These are phyloP conservation scores for Colletotrichum sp. DNA, from an alignment of 2,329 filamentous ascomycete genomes.

Conservation along the genomic window DNA sequence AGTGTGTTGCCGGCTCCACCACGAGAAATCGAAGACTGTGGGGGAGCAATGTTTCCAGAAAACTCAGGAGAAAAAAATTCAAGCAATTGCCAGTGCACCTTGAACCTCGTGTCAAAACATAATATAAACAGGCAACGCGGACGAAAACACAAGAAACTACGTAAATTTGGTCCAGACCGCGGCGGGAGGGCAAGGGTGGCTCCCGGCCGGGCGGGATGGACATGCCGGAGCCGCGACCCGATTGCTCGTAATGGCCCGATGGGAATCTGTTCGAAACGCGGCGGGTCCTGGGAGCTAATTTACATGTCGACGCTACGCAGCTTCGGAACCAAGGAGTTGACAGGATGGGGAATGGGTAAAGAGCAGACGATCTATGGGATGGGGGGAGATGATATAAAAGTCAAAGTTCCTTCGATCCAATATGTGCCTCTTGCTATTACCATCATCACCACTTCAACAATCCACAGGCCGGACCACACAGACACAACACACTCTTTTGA, in stretches of 20 bases:
- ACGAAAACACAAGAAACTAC: background rate
- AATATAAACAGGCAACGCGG: background rate
- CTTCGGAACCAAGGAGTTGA: background rate
- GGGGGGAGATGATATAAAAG: background rate
- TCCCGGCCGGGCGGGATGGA: background rate
- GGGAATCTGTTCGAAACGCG: conserved; percentile 15
- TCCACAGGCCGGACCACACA: background rate
- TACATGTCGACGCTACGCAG: background rate
- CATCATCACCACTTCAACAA: background rate
- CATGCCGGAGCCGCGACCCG: background rate
- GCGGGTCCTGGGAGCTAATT: conserved; percentile 1
- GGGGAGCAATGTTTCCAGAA: background rate
- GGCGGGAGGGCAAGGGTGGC: background rate
- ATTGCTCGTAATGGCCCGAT: background rate
- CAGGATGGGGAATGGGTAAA: background rate
- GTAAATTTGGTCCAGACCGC: background rate
- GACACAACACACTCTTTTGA: background rate
- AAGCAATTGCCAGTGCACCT: background rate
- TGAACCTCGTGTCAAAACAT: background rate
- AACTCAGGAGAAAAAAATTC: background rate
- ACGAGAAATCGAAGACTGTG: background rate
- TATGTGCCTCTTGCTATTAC: background rate
- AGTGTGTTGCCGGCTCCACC: background rate
- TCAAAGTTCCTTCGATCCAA: background rate
- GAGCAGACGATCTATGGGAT: background rate